Evolutionary conservation across 2,329 filamentous ascomycete species (phyloP).

Genomic region (Alternaria sp.): DNA sequence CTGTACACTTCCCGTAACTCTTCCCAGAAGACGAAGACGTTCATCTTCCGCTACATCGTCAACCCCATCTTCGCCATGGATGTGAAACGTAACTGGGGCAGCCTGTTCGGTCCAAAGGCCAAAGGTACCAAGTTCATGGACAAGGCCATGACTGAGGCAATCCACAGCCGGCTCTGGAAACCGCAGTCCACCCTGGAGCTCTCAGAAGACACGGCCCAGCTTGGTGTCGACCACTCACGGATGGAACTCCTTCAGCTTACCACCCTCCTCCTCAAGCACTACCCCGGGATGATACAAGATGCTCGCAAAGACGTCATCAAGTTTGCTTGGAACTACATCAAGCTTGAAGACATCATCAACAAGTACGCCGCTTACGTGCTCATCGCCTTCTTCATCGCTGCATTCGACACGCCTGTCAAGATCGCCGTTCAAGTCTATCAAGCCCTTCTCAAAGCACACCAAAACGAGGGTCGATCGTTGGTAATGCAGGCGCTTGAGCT

Average conservation of each 20-base stretch:
- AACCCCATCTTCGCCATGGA: slow-evolving; percentile 98
- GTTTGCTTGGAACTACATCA: slow-evolving; percentile 97
- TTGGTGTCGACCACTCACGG: slow-evolving; percentile 90
- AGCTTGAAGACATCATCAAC: slow-evolving; percentile 97
- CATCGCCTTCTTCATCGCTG: slow-evolving; percentile 95
- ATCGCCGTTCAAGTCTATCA: slow-evolving; percentile 96
- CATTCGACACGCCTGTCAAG: slow-evolving; percentile 95
- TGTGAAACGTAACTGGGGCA: slow-evolving; percentile 80
- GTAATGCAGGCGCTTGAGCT: slow-evolving; percentile 95
- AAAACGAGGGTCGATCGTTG: slow-evolving; percentile 89
- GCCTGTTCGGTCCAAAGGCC: slow-evolving; percentile 55
- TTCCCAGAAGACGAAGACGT: slow-evolving; percentile 90
- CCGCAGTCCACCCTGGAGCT: slow-evolving; percentile 78
- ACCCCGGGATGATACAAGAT: slow-evolving; percentile 85
- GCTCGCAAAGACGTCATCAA: slow-evolving; percentile 98
- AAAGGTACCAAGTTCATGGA: slow-evolving; percentile 79
- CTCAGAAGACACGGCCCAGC: slow-evolving; percentile 80
- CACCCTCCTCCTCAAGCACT: slow-evolving; percentile 93
- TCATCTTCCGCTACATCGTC: slow-evolving; percentile 87
- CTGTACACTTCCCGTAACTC: slow-evolving; percentile 79
- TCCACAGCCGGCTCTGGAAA: slow-evolving; percentile 94
- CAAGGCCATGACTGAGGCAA: slow-evolving; percentile 82
- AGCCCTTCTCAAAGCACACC: slow-evolving; percentile 86
- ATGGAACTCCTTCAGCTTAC: slow-evolving; percentile 97
- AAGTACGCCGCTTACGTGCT: slow-evolving; percentile 98